Conservation (phyloP, 305 asterid genomes). For the Fraxinus greggii region DNA sequence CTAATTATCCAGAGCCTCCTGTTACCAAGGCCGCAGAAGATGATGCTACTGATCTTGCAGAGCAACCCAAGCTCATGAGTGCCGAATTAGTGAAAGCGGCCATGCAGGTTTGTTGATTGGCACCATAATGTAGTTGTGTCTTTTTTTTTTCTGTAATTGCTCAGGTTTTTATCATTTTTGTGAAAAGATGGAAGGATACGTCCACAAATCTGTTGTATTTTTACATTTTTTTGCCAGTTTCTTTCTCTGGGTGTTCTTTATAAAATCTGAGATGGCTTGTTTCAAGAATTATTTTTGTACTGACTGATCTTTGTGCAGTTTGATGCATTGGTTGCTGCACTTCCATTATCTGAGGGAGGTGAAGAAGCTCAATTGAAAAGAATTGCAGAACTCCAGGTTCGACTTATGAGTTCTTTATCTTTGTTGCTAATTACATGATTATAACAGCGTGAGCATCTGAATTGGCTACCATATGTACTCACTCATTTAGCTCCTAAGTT, state of each 20-base stretch:
- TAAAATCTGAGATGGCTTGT: not conserved
- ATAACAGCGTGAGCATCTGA: not conserved
- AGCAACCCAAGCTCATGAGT: conserved; percentile 69
- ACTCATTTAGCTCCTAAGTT: not conserved
- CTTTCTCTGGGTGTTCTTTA: not conserved
- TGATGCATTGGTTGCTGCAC: conserved; percentile 83
- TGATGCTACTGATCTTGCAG: conserved; percentile 54
- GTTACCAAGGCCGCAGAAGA: conserved; percentile 41
- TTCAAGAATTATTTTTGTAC: not conserved
- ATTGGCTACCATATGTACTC: not conserved
- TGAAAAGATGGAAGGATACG: not conserved
- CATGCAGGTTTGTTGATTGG: conserved; percentile 49
- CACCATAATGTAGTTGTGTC: not conserved
- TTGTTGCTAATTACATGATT: not conserved
- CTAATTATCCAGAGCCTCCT: conserved; percentile 83
- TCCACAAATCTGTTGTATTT: not conserved
- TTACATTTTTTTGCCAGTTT: not conserved
- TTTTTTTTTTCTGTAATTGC: not conserved
- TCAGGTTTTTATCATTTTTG: not conserved
- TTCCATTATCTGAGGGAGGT: conserved; percentile 78
- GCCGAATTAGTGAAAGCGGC: conserved; percentile 81
- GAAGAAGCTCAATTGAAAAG: conserved; percentile 84
- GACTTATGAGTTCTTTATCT: conserved; percentile 1
- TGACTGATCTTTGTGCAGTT: conserved; percentile 41
- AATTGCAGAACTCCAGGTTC: conserved; percentile 77